Evolutionary conservation across 495 filamentous ascomycete genomes (phyloP).

Genomic region (Beverwykella pulmonaria): DNA sequence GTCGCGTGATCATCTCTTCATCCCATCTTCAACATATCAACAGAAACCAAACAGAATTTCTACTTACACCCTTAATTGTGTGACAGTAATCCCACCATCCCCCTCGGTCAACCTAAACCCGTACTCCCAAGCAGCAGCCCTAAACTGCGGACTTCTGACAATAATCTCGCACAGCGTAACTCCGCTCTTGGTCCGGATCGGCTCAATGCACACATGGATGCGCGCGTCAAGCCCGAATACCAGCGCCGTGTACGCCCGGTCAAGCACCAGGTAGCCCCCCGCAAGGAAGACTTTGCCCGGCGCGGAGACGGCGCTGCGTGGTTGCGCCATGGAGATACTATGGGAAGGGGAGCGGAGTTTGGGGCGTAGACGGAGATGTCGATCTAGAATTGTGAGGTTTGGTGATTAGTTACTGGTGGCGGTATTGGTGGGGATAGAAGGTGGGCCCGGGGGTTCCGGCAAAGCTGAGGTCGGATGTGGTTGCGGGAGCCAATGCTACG

Average conservation of each 20-base stretch:
- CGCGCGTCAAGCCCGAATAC: conserved; percentile 94
- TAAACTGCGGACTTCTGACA: conserved; percentile 89
- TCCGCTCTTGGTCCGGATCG: conserved; percentile 57
- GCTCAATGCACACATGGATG: conserved; percentile 80
- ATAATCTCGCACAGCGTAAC: conserved; percentile 68
- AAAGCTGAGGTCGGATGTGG: neutral
- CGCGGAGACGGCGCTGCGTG: conserved; percentile 78
- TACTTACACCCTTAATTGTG: conserved; percentile 76
- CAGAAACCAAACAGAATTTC: too few species aligned
- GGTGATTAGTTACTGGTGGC: neutral
- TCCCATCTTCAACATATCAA: too few species aligned
- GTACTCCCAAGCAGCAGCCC: conserved; percentile 83
- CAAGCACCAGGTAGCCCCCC: conserved; percentile 92
- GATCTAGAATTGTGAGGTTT: neutral
- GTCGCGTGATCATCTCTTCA: too few species aligned
- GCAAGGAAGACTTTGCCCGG: conserved; percentile 95
- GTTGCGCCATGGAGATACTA: conserved; percentile 35
- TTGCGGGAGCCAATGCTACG: neutral
- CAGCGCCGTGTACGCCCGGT: conserved; percentile 81
- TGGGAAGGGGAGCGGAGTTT: neutral
- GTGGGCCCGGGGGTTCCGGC: neutral
- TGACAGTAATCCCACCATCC: conserved; percentile 75
- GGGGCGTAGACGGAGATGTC: neutral
- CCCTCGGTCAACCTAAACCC: conserved; percentile 65
- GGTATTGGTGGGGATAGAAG: neutral